Base-by-base conservation (phyloP, 495 filamentous ascomycete genomes). In the Aspergillus homomorphus region DNA sequence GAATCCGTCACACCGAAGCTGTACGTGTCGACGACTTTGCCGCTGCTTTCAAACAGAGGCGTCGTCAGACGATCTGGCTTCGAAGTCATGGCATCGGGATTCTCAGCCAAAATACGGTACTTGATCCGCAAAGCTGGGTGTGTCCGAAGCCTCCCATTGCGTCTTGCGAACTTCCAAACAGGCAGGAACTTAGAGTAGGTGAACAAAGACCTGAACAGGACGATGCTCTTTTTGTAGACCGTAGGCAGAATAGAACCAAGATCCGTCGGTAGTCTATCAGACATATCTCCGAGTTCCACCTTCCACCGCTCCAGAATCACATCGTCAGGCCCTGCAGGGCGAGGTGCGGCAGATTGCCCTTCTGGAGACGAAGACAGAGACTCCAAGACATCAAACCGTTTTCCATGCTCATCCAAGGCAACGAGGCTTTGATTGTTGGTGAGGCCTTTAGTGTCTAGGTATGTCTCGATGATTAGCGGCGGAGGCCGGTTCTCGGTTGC, bases 161-260 rank as follows among this genome's bases (percentile, higher is more conserved):
- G 83, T 65, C 89, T 89, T 26, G 86, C 82, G 61, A 96, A 88
- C 75, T 89, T 95, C 89, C 88, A 96, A 22, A 90, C 87, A 20
- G 95, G 95, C 62, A 96, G 71, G 56, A 96, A 82, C 62, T 88
- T 89, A 23, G 89, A 83, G 53, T 87, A 89, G 15, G 90, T 81
- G 71, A 91, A 97, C n/a, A 98, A 80, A 9, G 91, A 92, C 57
- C 95, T 83, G 73, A 98, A 97, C 60, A 98, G 82, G 55, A 98
- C 87, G 59, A 98, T 94, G 64, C 86, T 87, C 74, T 93, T 91
- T 77, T 98, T 98, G 78, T 98, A 98, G 58, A 94, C 86, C 21
- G 90, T 93, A 4, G 94, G 91, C 49, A 97, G 76, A 19, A 83
- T 82, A 28, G 84, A 78, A 33, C 80, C 84, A 62, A 91, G 82